Evolutionary conservation across 1,284 basidiomycete genomes (phyloP), one percentile per base, ranked within the genome.

Genomic region (Ganoderma sinense): DNA sequence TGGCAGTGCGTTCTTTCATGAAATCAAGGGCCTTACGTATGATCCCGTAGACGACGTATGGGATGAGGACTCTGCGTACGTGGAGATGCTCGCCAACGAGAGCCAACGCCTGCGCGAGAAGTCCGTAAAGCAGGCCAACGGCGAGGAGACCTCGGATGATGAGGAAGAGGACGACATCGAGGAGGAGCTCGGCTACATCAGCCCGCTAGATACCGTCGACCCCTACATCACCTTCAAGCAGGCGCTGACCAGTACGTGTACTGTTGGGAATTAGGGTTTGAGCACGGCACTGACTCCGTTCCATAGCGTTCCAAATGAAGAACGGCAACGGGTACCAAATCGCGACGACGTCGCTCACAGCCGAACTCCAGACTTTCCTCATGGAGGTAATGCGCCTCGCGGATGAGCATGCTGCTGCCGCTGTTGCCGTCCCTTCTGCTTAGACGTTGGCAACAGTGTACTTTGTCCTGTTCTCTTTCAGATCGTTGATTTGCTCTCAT

Each of bases 31-130:
- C 59, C 29, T 69, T 7, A 60, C 41, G 63, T 51, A 23, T 64
- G 75, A 4, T 56, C 67, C 64, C 70, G 14, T 74, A 90, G 91
- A 91, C 74, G 93, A 94, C 77, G 92, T 95, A 20, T 94, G 92
- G 91, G 94, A 95, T 75, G 91, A 93, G 70, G 94, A 95, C 74
- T 93, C 93, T 3, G 91, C 90, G 2, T 94, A 94, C 77, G 84
- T 94, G 62, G 94, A 95, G 79, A 85, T 94, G 86, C 85, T 95
- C 53, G 93, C 93, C 11, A 89, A 89, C 75, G 93, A 95, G 88
- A 93, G 91, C 62, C 90, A 88, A 29, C 90, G 92, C 66, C 85
- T 93, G 65, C 86, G 91, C 71, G 88, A 88, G 71, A 88, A 87
- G 73, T 86, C 87, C 1, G 86, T 87, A 63, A 87, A 83, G 74